Base-by-base conservation (phyloP, 352 stramenopile species). In the Phytophthora cryptogea region DNA sequence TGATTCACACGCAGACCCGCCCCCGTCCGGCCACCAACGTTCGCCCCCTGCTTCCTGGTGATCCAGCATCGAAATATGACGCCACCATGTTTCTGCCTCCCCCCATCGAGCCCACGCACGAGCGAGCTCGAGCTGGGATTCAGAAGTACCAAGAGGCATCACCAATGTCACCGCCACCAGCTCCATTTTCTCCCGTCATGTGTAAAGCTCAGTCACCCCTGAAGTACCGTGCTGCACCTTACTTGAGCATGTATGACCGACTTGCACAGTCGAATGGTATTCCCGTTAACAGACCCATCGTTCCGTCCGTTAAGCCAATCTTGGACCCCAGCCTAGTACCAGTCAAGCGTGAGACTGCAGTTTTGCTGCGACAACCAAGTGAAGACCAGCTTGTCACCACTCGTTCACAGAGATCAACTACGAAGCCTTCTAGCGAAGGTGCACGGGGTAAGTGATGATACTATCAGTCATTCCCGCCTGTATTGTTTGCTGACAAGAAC, bases 211-310 rank as follows among this genome's bases (percentile, higher is more conserved):
- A 40, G 11, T 67, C 41, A 7, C 45, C 63, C 17, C 41, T 39
- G 6, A 72, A 65, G 17, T 33, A 42, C 17, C 23, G 63, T 40
- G 40, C 65, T 5, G 59, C 66, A 2, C 60, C 70, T 9, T 89
- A 91, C 31, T 61, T 89, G 37, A 91, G 81, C 55, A 59, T 89
- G 31, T 91, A 91, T 27, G 81, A 91, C 42, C 75, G 79, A 3
- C 59, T 91, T 2, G 77, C 74, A 1, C 70, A 78, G 33, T 81
- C 77, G 6, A 85, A 88, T 41, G 63, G 70, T 10, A 65, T 75
- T 28, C 39, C 35, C 8, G 42, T 53, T 30, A 73, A 71, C 26
- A 72, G 63, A 51, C 73, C 63, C 17, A 71, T 65, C 23, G 45
- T 60, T 14, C 74, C 69, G 28, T 48, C 69, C 7, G 69, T 73